Evolutionary conservation across 129 eudicot species (phyloP).

Genomic region (Artemisia argyi): DNA sequence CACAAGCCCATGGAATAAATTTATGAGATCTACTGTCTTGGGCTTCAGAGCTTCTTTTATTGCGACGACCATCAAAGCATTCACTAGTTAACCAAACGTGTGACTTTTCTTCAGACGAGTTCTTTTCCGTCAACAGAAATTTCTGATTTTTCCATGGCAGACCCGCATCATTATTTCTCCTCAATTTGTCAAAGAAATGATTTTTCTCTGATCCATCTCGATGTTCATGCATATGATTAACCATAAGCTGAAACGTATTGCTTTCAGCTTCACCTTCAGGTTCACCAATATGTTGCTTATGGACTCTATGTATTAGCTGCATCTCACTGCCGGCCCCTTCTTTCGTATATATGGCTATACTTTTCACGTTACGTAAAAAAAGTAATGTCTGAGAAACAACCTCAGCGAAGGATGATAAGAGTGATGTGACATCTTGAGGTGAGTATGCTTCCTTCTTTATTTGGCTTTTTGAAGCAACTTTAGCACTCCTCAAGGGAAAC

Average conservation of each 20-base stretch:
- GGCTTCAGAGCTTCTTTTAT: slow-evolving; percentile 45
- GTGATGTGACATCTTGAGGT: slow-evolving; percentile 84
- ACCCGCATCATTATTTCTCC: slow-evolving; percentile 46
- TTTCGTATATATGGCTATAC: slow-evolving; percentile 72
- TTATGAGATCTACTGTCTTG: slow-evolving; percentile 51
- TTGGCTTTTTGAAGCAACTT: slow-evolving; percentile 88
- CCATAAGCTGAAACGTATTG: slow-evolving; percentile 53
- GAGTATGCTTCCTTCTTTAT: slow-evolving; percentile 83
- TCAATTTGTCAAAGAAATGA: slow-evolving; percentile 59
- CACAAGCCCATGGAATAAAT: slow-evolving; percentile 88
- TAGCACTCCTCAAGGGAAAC: slow-evolving; percentile 78
- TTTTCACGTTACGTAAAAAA: slow-evolving; percentile 86
- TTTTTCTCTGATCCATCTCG: slow-evolving; percentile 53
- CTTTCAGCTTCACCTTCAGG: slow-evolving; percentile 52
- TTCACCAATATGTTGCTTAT: slow-evolving; percentile 56
- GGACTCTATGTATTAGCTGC: slow-evolving; percentile 77
- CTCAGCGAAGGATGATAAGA: slow-evolving; percentile 84
- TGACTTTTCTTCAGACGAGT: slow-evolving; percentile 48
- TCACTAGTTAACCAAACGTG: slow-evolving; percentile 89
- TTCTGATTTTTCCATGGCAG: slow-evolving; percentile 87
- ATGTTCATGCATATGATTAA: slow-evolving; percentile 57
- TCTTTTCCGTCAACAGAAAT: slow-evolving; percentile 68
- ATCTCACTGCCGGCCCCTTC: slow-evolving; percentile 75
- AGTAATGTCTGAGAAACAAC: slow-evolving; percentile 85
- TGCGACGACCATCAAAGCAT: slow-evolving; percentile 59